phyloP scores from a whole-genome alignment of 1,284 basidiomycete species.

The Ustilago curta region DNA sequence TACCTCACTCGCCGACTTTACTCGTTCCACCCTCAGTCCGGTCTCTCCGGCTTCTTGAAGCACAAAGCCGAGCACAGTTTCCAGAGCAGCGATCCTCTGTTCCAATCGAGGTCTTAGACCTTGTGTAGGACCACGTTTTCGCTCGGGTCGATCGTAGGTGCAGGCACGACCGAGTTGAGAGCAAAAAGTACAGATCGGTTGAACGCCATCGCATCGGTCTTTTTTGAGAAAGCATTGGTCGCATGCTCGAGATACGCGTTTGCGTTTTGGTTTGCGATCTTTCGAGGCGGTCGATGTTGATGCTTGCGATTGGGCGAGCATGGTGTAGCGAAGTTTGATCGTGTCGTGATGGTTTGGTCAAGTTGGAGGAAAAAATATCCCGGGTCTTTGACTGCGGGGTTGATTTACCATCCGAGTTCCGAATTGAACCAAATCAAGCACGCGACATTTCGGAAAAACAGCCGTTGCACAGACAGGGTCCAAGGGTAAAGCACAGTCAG shows the following conservation, averaged over 20 bases:
- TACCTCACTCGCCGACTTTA: not conserved
- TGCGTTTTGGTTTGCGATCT: constrained; percentile 23
- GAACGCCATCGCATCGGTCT: constrained; percentile 41
- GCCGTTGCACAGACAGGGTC: too few relatives aligned
- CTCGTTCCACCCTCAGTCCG: not conserved
- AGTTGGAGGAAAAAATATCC: not conserved
- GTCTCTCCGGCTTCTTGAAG: not conserved
- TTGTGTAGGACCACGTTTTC: constrained; percentile 43
- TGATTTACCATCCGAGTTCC: too few relatives aligned
- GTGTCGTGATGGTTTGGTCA: not conserved
- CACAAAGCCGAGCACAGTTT: constrained; percentile 32
- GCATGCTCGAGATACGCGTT: constrained; percentile 50
- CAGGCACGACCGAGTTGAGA: constrained; percentile 15
- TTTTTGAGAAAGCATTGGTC: constrained; percentile 53
- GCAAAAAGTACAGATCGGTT: constrained; percentile 39
- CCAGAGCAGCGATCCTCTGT: constrained; percentile 22
- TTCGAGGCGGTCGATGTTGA: not conserved
- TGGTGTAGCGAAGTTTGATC: not conserved
- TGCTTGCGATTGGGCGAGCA: constrained; percentile 1
- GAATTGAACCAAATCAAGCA: not conserved
- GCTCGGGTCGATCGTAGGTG: constrained; percentile 45
- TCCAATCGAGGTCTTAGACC: constrained; percentile 40
- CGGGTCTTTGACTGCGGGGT: too few relatives aligned
- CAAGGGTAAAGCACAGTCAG: not conserved
- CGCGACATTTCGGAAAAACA: too few relatives aligned